phyloP scores from a whole-genome alignment of 2,329 filamentous ascomycete species.

The Torrubiella hemipterigena region DNA sequence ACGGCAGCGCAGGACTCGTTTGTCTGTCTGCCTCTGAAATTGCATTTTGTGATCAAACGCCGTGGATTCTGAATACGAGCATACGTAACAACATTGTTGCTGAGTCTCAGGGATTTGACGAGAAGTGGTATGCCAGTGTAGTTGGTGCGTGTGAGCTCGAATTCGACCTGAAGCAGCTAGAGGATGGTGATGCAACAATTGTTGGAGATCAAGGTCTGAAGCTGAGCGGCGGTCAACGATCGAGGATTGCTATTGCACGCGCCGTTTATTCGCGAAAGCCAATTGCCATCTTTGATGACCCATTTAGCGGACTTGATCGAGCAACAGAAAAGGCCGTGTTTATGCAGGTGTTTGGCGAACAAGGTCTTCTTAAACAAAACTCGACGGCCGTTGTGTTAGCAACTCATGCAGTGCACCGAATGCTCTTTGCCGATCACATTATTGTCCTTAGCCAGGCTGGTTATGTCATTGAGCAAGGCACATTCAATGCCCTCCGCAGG shows the following conservation, averaged over 20 bases:
- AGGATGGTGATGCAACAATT: neutral
- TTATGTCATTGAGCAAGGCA: neutral
- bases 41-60: constrained; percentile 18
- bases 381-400: neutral
- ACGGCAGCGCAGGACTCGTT: constrained; percentile 10
- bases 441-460: neutral
- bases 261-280: neutral
- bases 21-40: constrained; percentile 12
- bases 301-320: neutral
- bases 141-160: constrained; percentile 16
- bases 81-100: constrained; percentile 23
- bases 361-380: neutral
- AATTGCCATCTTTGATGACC: neutral
- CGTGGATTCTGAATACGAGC: constrained; percentile 21
- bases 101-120: constrained; percentile 16
- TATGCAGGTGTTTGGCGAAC: neutral
- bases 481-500: neutral
- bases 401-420: neutral
- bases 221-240: neutral
- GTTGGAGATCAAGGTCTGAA: neutral
- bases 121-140: constrained; percentile 17
- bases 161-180: neutral
- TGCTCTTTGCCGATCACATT: neutral
- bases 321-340: neutral
- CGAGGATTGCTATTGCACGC: neutral